Evolutionary conservation across 2,329 filamentous ascomycete genomes (phyloP), one percentile per base, ranked within the genome.

Genomic region (Coccinonectria pachysandricola): DNA sequence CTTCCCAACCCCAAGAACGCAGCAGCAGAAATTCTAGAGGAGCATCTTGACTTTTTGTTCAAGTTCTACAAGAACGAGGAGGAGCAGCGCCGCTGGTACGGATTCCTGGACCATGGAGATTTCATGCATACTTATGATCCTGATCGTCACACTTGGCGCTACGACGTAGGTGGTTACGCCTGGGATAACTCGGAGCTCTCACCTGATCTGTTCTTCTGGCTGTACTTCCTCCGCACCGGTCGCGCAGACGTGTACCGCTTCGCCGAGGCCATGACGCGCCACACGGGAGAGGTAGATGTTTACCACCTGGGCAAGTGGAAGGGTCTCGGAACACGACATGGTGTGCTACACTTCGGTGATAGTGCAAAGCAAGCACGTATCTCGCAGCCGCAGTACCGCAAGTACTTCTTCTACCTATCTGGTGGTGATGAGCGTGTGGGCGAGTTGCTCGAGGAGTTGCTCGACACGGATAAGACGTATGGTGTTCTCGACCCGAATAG

Each of bases 161-260:
- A 76, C 30, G 73, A 78, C 23, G 48, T 77, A 11, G 73, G 73
- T 4, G 73, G 73, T 0, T 77, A 71, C 31, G 71, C 70, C 0
- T 77, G 73, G 73, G 72, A 76, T 24, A 77, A 77, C 41, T 72
- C 67, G 0, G 72, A 78, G 43, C 56, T 78, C 0, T 76, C 71
- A 0, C 68, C 73, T 0, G 71, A 77, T 37, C 48, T 76, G 3
- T 77, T 68, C 52, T 64, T 77, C 39, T 77, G 73, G 73, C 63
- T 62, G 4, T 68, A 72, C 31, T 78, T 76, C 49, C 57, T 77
- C 2, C 64, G 66, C 7, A 76, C 70, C 0, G 71, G 71, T 0
- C 56, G 65, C 3, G 59, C 62, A 3, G 69, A 73, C 27, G 63
- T 72, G 1, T 78, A 67, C 39, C 60, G 66, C 0, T 63, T 76